A percentile compares a stretch with the other conserved stretches of the same genome.
Conservation (phyloP, 2,329 filamentous ascomycete species). For the Mollisia scopiformis region DNA sequence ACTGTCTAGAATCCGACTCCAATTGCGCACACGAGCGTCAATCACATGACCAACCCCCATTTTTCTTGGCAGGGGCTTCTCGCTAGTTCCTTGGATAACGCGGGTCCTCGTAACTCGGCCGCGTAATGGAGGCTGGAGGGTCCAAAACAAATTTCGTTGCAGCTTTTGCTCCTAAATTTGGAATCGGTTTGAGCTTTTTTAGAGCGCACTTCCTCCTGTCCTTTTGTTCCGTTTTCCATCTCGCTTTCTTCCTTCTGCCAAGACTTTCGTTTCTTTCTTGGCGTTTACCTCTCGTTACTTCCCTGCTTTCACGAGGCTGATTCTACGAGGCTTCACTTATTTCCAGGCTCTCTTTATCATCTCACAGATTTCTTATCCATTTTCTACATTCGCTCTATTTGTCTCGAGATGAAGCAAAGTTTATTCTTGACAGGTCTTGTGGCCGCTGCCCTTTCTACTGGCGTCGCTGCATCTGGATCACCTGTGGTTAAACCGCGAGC, state of each 20-base stretch:
- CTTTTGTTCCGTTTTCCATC: neutral
- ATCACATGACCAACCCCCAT: conserved; percentile 5
- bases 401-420: conserved; percentile 14
- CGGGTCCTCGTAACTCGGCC: conserved; percentile 1
- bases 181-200: neutral
- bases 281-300: conserved; percentile 8
- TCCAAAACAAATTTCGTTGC: neutral
- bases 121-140: too few species aligned
- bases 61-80: conserved; percentile 7
- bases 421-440: neutral
- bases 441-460: conserved; percentile 1
- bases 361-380: neutral
- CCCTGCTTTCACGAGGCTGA: conserved; percentile 8
- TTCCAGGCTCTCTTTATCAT: conserved; percentile 5
- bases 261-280: conserved; percentile 14
- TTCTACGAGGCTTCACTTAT: neutral
- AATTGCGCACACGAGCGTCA: too few species aligned
- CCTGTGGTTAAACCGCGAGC: conserved; percentile 25
- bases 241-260: conserved; percentile 5
- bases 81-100: neutral
- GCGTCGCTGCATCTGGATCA: conserved; percentile 19
- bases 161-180: neutral
- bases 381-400: neutral
- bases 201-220: neutral
- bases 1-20: too few species aligned